These are phyloP conservation scores for Colletotrichum sp. DNA, from an alignment of 2,329 filamentous ascomycete species.

Conservation along the genomic window DNA sequence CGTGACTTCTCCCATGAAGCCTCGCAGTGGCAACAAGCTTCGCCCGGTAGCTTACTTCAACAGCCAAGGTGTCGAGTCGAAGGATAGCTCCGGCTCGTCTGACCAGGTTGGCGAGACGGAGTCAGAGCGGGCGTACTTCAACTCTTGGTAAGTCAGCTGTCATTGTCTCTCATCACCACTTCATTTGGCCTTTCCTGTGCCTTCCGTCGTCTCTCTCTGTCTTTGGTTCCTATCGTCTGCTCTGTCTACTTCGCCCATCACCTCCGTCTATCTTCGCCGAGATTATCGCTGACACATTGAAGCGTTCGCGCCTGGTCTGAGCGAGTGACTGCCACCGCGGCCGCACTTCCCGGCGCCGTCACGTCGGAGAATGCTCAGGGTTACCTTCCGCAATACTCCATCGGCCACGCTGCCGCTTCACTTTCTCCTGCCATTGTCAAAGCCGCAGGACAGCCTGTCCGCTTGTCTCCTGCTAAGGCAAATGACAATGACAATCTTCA, in stretches of 20 bases:
- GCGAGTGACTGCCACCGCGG: conserved; percentile 54
- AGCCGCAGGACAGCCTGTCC: conserved; percentile 34
- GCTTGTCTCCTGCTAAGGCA: conserved; percentile 30
- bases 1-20: conserved; percentile 17
- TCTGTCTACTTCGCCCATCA: not conserved
- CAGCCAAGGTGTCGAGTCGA: conserved; percentile 15
- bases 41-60: conserved; percentile 14
- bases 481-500: conserved; percentile 26
- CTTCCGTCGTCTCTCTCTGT: not conserved
- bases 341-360: conserved; percentile 50
- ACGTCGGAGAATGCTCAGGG: conserved; percentile 60
- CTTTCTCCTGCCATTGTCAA: conserved; percentile 50
- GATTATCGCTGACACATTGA: not conserved
- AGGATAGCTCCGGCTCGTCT: conserved; percentile 3
- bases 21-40: conserved; percentile 3
- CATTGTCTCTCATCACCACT: not conserved
- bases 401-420: conserved; percentile 56
- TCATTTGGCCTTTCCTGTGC: not conserved
- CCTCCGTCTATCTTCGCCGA: not conserved
- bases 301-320: conserved; percentile 26
- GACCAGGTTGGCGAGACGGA: conserved; percentile 37
- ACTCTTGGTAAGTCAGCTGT: conserved; percentile 3
- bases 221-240: not conserved
- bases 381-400: conserved; percentile 56
- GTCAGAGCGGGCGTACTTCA: conserved; percentile 56